Evolutionary conservation across 306 rosid genomes (phyloP), one percentile per base, ranked within the genome.

Genomic region (Begonia peltatifolia): DNA sequence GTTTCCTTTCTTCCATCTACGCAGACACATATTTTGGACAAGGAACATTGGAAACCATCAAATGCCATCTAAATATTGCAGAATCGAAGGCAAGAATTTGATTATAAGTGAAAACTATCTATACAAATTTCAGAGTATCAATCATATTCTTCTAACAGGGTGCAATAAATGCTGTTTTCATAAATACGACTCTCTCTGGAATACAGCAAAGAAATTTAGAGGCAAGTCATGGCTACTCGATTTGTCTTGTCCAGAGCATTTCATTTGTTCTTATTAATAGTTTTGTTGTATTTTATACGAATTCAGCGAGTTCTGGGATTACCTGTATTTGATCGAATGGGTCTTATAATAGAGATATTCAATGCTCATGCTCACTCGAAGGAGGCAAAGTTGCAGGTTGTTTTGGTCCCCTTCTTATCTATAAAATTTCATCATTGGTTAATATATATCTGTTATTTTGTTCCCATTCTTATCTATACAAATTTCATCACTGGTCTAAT

Each of bases 331-430:
- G 99, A 90, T 53, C 95, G 94, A 14, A 77, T 86, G 43, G 88
- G 94, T 18, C 95, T 90, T 65, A 90, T 90, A 59, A 90, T 86
- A 41, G 99, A 86, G 88, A 90, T 90, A 59, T 90, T 90, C 70
- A 85, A 83, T 75, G 93, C 86, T 51, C 99, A 83, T 75, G 94
- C 96, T 50, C 75, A 47, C 62, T 80, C 95, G 12, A 90, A 79
- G 67, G 96, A 90, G 74, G 96, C 80, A 4, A 86, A 77, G 66
- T 68, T 90, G 10, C 96, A 90, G 93, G 99, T 90, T 42, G 53
- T 14, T 35, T 30, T 6, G 2, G 38, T 7, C 38, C 38, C 38
- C 38, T 30, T 30, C 38, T 5, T 30, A 30, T 30, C 2, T 30
- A 30, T 5, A 6, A 2, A 6, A 30, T 30, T 30, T 30, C 9